Evolutionary conservation across 2,329 filamentous ascomycete species (phyloP), one percentile per base, ranked within the genome.

Genomic region (Arachnomyces sp.): DNA sequence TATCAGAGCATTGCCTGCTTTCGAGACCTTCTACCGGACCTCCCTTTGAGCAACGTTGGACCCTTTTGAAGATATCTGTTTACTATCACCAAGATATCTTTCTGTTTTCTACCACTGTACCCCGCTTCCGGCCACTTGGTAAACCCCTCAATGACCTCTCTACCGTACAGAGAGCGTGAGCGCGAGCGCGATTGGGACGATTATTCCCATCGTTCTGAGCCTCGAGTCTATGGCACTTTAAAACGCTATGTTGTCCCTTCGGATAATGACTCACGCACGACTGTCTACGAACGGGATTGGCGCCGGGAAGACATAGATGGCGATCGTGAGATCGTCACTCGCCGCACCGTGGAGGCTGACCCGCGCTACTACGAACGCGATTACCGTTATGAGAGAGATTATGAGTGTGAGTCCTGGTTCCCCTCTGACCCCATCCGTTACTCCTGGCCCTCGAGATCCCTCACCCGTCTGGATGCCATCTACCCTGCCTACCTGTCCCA

Each of bases 211-310:
- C 58, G 61, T 44, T 54, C 58, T 28, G 58, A 66, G 39, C 67
- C 61, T 18, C 58, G 58, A 45, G 57, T 62, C 46, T 73, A 70
- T 51, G 74, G 71, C 48, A 76, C 72, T 5, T 71, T 80, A 49
- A 76, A 75, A 55, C 74, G 76, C 51, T 81, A 81, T 64, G 61
- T 68, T 49, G 58, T 71, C 42, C 57, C 63, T 17, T 47, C 60
- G 25, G 63, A 66, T n/a, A 63, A 67, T 33, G 54, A 61, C 33
- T 54, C 58, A 14, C 55, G 57, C 39, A 56, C 60, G 13, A 60
- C 60, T 39, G 50, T 58, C 36, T 53, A 51, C 37, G 51, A 56
- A 32, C 56, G 58, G 32, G 60, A 61, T 7, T 25, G 20, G 20
- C 5, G 20, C 5, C 20, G 20, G 9, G 55, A 61, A 33, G 49